Evolutionary conservation across 225 moss, liverwort and hornwort species (phyloP), one percentile per base, ranked within the genome.

Genomic region (Bryum argenteum): DNA sequence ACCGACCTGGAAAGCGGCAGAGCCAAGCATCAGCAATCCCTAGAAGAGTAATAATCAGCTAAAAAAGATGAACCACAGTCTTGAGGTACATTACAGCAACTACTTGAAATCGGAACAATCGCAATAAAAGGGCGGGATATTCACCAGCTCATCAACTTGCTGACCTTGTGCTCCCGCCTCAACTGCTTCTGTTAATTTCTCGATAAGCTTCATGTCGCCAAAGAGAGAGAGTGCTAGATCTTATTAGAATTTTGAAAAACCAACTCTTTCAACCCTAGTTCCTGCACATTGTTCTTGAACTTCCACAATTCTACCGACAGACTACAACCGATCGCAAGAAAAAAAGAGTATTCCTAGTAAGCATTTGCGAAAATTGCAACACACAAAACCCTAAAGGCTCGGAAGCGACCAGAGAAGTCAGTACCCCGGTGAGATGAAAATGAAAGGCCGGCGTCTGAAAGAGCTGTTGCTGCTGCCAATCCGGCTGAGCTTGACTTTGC

Each of bases 101-200:
- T 10, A 12, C 50, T 79, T 72, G 40, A 41, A 33, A 33, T 33
- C 33, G 33, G 53, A 59, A 69, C 6, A 45, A 47, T 18, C 63
- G 1, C 3, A 33, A 20, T 61, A 9, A 5, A 15, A 75, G 66
- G 28, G 37, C 39, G 26, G 42, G 8, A 21, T n/a, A 24, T 20
- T 43, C 77, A 91, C 93, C 78, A 89, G 79, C 8, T 87, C 88
- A 73, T 93, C 90, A 61, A 95, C 87, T 66, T 89, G 92, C 74
- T 93, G 95, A 66, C 93, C 91, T 77, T 83, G 81, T 12, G 84
- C 89, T 82, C 95, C 95, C 82, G 89, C 85, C 81, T 95, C 92
- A 33, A 92, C 88, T 43, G 91, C 88, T 74, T 93, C 92, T 52
- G 83, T 89, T 60, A 89, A 76, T 55, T 92, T 82, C 72, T 95